A percentile compares a stretch with the other conserved stretches of the same genome.
These are phyloP conservation scores for Sorghum bicolor DNA, from an alignment of 176 grass and related monocot genomes.

Conservation along the genomic window DNA sequence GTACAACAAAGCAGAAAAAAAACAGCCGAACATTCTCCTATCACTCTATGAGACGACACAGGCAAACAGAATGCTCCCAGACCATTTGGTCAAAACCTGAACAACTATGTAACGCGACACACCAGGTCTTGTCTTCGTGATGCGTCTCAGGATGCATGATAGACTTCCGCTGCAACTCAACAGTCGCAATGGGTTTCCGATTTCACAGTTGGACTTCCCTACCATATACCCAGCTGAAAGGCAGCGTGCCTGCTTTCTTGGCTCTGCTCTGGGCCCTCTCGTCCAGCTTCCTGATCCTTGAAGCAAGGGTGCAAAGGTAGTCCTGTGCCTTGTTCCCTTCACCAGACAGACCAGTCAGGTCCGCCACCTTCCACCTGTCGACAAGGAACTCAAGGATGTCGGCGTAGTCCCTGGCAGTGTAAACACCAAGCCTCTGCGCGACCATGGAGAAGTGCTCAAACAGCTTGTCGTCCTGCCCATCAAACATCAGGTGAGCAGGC, in stretches of 20 bases:
- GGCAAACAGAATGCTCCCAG: slow-evolving; percentile 22
- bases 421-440: slow-evolving; percentile 75
- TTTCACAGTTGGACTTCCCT: slow-evolving; percentile 78
- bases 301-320: slow-evolving; percentile 77
- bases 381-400: slow-evolving; percentile 96
- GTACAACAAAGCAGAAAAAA: slow-evolving; percentile 45
- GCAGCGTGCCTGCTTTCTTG: slow-evolving; percentile 56
- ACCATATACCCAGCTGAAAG: slow-evolving; percentile 87
- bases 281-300: slow-evolving; percentile 81
- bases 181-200: background rate
- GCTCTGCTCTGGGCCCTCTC: slow-evolving; percentile 73
- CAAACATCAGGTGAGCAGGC: slow-evolving; percentile 97
- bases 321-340: slow-evolving; percentile 82
- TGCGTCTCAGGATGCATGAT: slow-evolving; percentile 18
- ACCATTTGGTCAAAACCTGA: slow-evolving; percentile 30
- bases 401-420: slow-evolving; percentile 89
- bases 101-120: background rate
- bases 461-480: slow-evolving; percentile 73
- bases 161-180: slow-evolving; percentile 9
- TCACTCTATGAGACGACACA: slow-evolving; percentile 12
- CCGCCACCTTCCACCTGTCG: slow-evolving; percentile 68
- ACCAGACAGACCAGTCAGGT: slow-evolving; percentile 59
- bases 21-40: slow-evolving; percentile 35
- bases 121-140: slow-evolving; percentile 8
- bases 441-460: slow-evolving; percentile 94